These are phyloP conservation scores for Phytophthora crassamura DNA, from an alignment of 352 stramenopile genomes.

Conservation along the genomic window DNA sequence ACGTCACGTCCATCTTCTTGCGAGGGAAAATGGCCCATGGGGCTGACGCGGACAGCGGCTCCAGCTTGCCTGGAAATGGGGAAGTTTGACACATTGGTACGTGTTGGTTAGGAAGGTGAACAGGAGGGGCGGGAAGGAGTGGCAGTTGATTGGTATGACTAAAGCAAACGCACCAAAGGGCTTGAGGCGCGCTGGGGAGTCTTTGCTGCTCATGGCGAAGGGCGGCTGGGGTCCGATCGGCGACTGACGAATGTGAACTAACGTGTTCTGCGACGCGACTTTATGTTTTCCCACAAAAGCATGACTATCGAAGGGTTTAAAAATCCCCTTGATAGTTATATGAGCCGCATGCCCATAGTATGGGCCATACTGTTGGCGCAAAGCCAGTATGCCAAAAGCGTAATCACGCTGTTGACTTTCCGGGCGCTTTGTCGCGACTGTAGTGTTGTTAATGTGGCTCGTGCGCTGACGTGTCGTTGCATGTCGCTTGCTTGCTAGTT, in stretches of 20 bases:
- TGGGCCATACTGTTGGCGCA: too few relatives aligned
- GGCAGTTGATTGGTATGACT: neutral
- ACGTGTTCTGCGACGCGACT: constrained; percentile 8
- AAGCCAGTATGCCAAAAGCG: too few relatives aligned
- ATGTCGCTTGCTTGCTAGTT: too few relatives aligned
- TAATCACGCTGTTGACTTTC: too few relatives aligned
- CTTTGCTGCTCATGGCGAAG: constrained; percentile 19
- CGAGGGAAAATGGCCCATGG: constrained; percentile 84
- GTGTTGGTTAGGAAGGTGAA: neutral
- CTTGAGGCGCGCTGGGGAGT: constrained; percentile 22
- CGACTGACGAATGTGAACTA: constrained; percentile 19
- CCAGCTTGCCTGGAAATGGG: constrained; percentile 46
- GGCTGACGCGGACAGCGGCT: constrained; percentile 59
- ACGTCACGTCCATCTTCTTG: constrained; percentile 87
- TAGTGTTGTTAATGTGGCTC: too few relatives aligned
- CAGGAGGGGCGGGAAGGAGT: neutral
- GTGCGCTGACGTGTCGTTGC: too few relatives aligned
- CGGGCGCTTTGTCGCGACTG: too few relatives aligned
- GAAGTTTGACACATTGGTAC: neutral
- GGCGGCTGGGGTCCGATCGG: neutral
- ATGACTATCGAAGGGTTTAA: too few relatives aligned
- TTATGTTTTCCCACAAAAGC: too few relatives aligned
- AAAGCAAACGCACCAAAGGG: constrained; percentile 29
- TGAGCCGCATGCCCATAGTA: too few relatives aligned
- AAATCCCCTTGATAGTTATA: too few relatives aligned